These are phyloP conservation scores for Phylloporus sp. DNA, from an alignment of 768 basidiomycete species.

Conservation along the genomic window DNA sequence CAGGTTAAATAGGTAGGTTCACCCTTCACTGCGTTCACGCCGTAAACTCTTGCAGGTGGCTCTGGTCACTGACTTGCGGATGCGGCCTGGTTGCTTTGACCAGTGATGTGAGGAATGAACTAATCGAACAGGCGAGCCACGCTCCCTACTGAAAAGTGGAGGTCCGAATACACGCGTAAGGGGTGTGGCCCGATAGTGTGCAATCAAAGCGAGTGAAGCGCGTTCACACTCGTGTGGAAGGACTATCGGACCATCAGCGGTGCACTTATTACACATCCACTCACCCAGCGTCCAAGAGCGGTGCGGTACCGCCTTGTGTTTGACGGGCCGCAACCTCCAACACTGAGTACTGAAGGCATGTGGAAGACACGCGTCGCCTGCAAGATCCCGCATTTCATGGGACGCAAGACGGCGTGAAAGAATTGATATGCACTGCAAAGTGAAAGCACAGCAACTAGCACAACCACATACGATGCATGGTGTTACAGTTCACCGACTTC, in stretches of 20 bases:
- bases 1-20: conserved; percentile 34
- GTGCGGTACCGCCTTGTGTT: conserved; percentile 9
- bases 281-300: conserved; percentile 12
- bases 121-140: conserved; percentile 24
- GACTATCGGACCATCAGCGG: conserved; percentile 7
- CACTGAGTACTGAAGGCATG: conserved; percentile 17
- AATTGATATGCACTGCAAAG: conserved; percentile 33
- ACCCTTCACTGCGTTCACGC: conserved; percentile 39
- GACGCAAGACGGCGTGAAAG: conserved; percentile 22
- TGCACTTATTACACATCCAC: conserved; percentile 14
- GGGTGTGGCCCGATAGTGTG: conserved; percentile 21
- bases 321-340: not conserved
- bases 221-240: conserved; percentile 3
- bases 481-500: conserved; percentile 68
- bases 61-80: conserved; percentile 30
- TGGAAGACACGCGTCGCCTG: conserved; percentile 21
- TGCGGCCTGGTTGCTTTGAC: conserved; percentile 27
- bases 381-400: conserved; percentile 22
- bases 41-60: conserved; percentile 35
- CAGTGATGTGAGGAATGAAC: conserved; percentile 23
- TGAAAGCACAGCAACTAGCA: conserved; percentile 21
- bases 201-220: conserved; percentile 12
- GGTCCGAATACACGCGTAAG: conserved; percentile 25
- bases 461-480: conserved; percentile 28
- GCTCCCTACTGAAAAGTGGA: conserved; percentile 21